phyloP scores from a whole-genome alignment of 805 yeast species.

The Spathaspora gorwiae region DNA sequence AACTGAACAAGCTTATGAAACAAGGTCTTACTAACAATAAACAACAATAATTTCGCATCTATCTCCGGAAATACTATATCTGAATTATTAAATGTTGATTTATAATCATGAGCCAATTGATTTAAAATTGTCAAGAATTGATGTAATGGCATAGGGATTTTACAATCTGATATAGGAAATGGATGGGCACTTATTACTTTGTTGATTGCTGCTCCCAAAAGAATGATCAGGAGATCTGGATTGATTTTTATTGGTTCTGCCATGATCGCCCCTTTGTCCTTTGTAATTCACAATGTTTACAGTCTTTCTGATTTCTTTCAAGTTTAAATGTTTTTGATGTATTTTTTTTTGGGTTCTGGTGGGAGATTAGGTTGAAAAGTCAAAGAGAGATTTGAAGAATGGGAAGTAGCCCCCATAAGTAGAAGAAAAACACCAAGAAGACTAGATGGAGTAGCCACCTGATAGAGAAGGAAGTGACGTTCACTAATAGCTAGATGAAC shows the following conservation, averaged over 20 bases:
- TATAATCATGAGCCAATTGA: constrained; percentile 6
- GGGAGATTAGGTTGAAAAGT: no score
- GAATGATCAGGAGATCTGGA: constrained; percentile 9
- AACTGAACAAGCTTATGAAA: constrained; percentile 17
- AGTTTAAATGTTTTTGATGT: no score
- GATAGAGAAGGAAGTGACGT: no score
- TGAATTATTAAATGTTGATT: constrained; percentile 6
- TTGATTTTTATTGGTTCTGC: constrained; percentile 7
- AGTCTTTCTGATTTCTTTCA: no score
- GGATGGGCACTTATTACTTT: constrained; percentile 5
- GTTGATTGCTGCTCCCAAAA: constrained; percentile 15
- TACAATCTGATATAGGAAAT: constrained; percentile 2
- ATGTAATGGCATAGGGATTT: constrained; percentile 6
- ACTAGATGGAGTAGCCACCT: no score
- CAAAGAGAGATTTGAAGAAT: no score
- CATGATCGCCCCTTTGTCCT: not conserved
- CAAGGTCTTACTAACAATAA: constrained; percentile 7
- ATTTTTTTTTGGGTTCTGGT: no score
- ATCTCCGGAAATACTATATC: constrained; percentile 7
- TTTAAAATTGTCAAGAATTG: constrained; percentile 9
- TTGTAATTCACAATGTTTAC: no score
- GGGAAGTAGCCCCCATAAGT: no score
- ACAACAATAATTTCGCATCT: constrained; percentile 5
- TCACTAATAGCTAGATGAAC: no score
- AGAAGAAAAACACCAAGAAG: no score